phyloP scores from a whole-genome alignment of 1,284 basidiomycete genomes.

The Cryptococcus wingfieldii region DNA sequence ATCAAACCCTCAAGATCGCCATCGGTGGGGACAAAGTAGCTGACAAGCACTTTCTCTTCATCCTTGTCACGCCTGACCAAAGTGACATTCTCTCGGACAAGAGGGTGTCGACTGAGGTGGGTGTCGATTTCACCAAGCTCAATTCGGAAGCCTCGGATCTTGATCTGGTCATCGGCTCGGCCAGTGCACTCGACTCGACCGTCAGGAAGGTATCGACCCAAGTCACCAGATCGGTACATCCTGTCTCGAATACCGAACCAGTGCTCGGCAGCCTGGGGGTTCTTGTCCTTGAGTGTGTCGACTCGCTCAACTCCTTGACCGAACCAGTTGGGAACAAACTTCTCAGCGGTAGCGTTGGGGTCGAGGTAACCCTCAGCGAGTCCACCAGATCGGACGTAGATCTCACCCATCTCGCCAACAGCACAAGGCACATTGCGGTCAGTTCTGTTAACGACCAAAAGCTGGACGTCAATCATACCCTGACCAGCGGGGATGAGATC shows the following conservation, averaged over 20 bases:
- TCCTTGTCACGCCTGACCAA: conserved; percentile 96
- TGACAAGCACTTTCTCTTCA: conserved; percentile 98
- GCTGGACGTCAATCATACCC: conserved; percentile 97
- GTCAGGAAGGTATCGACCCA: conserved; percentile 89
- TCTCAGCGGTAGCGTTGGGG: conserved; percentile 74
- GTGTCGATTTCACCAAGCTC: conserved; percentile 99
- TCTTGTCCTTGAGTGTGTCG: conserved; percentile 64
- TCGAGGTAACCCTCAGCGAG: conserved; percentile 95
- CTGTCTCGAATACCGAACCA: conserved; percentile 98
- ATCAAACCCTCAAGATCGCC: conserved; percentile 66
- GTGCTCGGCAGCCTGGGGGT: conserved; percentile 63
- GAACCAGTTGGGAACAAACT: conserved; percentile 94
- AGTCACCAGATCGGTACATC: conserved; percentile 96
- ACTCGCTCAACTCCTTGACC: conserved; percentile 55
- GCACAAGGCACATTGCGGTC: conserved; percentile 85
- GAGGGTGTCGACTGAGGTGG: conserved; percentile 86
- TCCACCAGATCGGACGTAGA: conserved; percentile 95
- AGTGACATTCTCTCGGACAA: conserved; percentile 94
- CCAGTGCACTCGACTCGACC: conserved; percentile 97
- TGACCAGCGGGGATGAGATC: conserved; percentile 97
- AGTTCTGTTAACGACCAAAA: conserved; percentile 92
- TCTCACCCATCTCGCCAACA: conserved; percentile 96
- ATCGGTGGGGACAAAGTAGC: conserved; percentile 93
- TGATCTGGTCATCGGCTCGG: conserved; percentile 97
- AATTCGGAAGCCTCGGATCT: conserved; percentile 98